Evolutionary conservation across 305 asterid species (phyloP), one percentile per base, ranked within the genome.

Genomic region (Fraxinus velutina): DNA sequence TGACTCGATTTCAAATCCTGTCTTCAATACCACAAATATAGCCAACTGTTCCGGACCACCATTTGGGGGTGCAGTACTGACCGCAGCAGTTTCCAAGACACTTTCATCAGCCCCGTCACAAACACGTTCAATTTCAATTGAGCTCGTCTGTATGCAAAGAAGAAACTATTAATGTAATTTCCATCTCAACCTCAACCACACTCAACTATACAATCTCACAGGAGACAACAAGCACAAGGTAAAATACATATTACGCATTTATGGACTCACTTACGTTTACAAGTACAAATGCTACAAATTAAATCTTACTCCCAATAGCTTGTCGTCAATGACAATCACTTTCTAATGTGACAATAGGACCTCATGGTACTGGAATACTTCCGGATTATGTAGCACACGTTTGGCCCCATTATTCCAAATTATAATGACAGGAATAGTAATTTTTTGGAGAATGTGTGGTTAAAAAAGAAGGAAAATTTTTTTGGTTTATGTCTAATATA

Each of bases 21-120:
- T 83, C 86, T 89, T 92, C 80, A 95, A 86, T 73, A 89, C 97
- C 84, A 92, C 98, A 88, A 90, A 92, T 82, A 93, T 81, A 77
- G 84, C 90, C 74, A 95, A 72, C 89, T 86, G 90, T 83, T 95
- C 98, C 0, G 98, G 99, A 4, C 99, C 98, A 79, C 99, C 98
- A 76, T 88, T 82, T 39, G 90, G 88, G 1, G 97, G 97, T 1
- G 93, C 86, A 36, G 84, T 86, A 80, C 98, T 91, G 60, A 95
- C 83, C 50, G 99, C 99, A 29, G 97, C 97, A 1, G 97, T 93
- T 91, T 95, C 99, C 89, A 93, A 22, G 88, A 95, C 81, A 36
- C 92, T 86, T 21, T 89, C 90, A 62, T 93, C 97, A 1, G 95
- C 99, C 12, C 33, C 68, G 80, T 92, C 87, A 87, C 99, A 93